Conservation (phyloP, 306 rosid genomes). For the Prunus armeniaca region DNA sequence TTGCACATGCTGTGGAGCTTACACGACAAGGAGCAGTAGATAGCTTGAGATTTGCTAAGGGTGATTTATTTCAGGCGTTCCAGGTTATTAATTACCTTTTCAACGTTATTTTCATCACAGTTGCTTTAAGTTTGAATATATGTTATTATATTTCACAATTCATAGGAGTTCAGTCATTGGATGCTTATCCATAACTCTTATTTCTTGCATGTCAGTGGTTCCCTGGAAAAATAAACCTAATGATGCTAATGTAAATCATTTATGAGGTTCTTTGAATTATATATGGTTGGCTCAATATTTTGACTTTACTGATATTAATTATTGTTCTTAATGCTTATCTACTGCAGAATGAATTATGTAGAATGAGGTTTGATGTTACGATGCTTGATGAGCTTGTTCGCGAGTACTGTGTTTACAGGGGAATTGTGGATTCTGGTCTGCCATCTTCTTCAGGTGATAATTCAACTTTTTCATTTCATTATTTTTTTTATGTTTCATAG, state of each 20-base stretch:
- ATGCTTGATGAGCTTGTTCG: constrained; percentile 94
- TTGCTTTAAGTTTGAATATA: not conserved
- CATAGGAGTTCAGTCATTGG: not conserved
- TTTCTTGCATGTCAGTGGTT: not conserved
- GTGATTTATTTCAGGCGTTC: constrained; percentile 89
- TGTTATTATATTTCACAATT: not conserved
- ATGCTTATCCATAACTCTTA: not conserved
- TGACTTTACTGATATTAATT: constrained; percentile 6
- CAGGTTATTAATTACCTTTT: constrained; percentile 55
- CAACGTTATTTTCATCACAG: not conserved
- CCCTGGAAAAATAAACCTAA: not conserved
- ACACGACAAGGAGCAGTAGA: constrained; percentile 97
- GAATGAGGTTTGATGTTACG: constrained; percentile 77
- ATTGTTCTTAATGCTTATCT: constrained; percentile 15
- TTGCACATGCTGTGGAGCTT: constrained; percentile 97
- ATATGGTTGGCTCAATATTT: not conserved
- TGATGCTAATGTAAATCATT: not conserved
- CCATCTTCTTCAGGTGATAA: constrained; percentile 37
- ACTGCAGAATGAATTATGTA: constrained; percentile 92
- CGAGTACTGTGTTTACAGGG: constrained; percentile 93
- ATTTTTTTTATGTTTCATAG: not conserved
- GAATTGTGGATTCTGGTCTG: constrained; percentile 77
- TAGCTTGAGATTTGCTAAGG: constrained; percentile 94
- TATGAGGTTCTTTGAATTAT: not conserved
- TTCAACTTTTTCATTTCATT: constrained; percentile 4